Base-by-base conservation (phyloP, 1,284 basidiomycete species). In the Irpex rosettiformis region DNA sequence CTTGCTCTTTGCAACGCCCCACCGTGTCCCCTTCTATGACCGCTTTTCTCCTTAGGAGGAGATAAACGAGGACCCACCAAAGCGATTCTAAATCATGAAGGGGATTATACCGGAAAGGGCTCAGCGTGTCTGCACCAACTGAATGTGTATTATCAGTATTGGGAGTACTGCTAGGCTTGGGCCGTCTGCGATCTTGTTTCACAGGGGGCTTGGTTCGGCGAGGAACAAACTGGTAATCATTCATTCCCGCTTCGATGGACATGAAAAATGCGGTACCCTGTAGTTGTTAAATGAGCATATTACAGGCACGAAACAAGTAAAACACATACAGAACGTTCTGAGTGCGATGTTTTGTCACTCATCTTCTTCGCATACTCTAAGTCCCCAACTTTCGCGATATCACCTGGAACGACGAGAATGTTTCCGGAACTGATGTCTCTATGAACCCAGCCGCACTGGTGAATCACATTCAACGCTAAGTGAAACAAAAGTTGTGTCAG, bases 71-170 rank as follows among this genome's bases (percentile, higher is more conserved):
- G 27, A 54, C 18, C 52, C 52, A 54, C 52, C 37, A 33, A 3
- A 54, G 16, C 22, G 52, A 54, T 29, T 54, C 52, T 16, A 54
- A 4, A 29, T 54, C 52, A 27, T 54, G 52, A 4, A 54, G 52
- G 37, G 52, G 29, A 21, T 54, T 54, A 13, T 54, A 40, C 21
- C 29, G 22, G 18, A 33, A 54, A 3, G n/a, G 30, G 4, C n/a
- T 27, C 4, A 11, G 29, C 3, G 5, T 21, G 3, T 6, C 2
- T 4, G 8, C 21, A 18, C 8, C 11, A 5, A 13, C 27, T 3
- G 21, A 18, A 11, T 30, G 22, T 13, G 13, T 6, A n/a, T 40
- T 18, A n/a, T 16, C 10, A 8, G 6, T 52, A 7, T 13, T 28
- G 11, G 18, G 8, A 8, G 21, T 5, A 24, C 49, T 11, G 24